Base-by-base conservation (phyloP, 2,329 filamentous ascomycete species). In the Fusarium globosum region DNA sequence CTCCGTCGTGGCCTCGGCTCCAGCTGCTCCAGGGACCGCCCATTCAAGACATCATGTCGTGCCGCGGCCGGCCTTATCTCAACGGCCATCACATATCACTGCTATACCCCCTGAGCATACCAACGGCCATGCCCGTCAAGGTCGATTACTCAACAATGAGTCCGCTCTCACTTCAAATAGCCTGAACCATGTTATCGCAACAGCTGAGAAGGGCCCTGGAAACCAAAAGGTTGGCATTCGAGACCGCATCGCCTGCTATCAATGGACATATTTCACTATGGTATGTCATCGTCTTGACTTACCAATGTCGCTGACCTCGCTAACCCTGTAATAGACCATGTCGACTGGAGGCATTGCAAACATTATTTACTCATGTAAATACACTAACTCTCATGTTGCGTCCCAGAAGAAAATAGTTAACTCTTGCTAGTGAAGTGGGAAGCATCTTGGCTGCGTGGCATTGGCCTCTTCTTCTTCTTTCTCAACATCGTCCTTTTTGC, bases 191-290 rank as follows among this genome's bases (percentile, higher is more conserved):
- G 77, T 84, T 65, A 77, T 84, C 39, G 79, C 79, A 42, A 77
- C 78, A 56, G 75, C 76, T 21, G 78, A 80, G 58, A 80, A 78
- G 48, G 55, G 68, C 20, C 49, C 57, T 6, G 57, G 71, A 15
- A 57, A 41, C 2, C 78, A 68, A n/a, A 83, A 81, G 51, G 81
- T 88, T 51, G 81, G 86, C 21, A 76, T 89, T 53, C 82, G 84
- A 42, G 87, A 88, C 69, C 82, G 88, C 41, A 86, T 89, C 66
- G 84, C 83, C 45, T 89, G 86, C 68, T 85, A 86, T 70, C 85
- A 84, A 75, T 96, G 93, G 93, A 94, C 93, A 0, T 96, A 91
- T 87, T 96, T 95, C 77, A 94, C 93, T 28, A 87, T 88, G 76
- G 76, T 78, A 46, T 20, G 62, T 62, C 18, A 20, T 16, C 23